These are phyloP conservation scores for Fusarium heterosporum DNA, from an alignment of 2,329 filamentous ascomycete species.

Conservation along the genomic window DNA sequence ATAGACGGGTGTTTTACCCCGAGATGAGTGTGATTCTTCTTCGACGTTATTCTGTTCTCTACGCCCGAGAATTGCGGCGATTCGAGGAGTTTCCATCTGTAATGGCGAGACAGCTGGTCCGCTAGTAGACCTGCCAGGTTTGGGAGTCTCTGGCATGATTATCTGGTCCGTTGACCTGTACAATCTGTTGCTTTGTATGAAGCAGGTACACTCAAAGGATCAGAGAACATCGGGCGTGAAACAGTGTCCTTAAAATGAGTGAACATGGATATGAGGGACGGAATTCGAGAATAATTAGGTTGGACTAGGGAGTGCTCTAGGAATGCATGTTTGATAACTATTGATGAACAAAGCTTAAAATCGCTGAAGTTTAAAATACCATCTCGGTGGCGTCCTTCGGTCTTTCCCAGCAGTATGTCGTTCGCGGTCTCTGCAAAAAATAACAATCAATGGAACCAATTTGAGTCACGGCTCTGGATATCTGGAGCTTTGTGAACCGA, in stretches of 20 bases:
- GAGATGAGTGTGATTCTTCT: background rate
- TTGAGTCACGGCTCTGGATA: too few species aligned
- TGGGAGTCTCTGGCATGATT: background rate
- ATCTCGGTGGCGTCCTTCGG: background rate
- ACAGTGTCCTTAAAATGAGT: background rate
- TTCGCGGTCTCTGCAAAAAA: too few species aligned
- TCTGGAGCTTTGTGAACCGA: too few species aligned
- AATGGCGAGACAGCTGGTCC: background rate
- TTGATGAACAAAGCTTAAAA: background rate
- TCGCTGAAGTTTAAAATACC: background rate
- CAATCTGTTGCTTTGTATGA: background rate
- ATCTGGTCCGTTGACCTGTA: background rate
- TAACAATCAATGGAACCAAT: too few species aligned
- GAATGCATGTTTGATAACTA: background rate
- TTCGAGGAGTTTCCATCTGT: conserved; percentile 2
- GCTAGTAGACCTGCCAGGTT: background rate
- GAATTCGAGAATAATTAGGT: background rate
- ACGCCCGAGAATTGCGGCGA: background rate
- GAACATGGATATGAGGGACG: background rate
- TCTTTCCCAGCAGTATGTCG: background rate
- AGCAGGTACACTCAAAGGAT: background rate
- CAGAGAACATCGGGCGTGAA: background rate
- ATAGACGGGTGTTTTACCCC: conserved; percentile 37
- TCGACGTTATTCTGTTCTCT: background rate
- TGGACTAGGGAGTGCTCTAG: background rate